Evolutionary conservation across 2,329 filamentous ascomycete species (phyloP), one percentile per base, ranked within the genome.

Genomic region (Pseudocercospora ulei): DNA sequence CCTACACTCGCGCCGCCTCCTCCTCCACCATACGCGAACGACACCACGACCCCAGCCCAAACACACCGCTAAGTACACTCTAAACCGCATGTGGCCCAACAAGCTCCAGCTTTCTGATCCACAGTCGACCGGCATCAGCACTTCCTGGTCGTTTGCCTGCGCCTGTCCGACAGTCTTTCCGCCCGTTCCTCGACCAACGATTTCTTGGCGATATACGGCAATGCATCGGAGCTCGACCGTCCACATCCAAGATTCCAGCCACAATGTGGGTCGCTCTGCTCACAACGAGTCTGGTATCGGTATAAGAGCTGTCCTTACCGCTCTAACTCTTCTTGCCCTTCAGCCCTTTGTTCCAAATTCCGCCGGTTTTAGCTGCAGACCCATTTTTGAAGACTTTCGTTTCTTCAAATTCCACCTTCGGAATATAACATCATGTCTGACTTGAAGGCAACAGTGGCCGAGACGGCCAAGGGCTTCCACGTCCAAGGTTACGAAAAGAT

Each of bases 401-500:
- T 33, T 33, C 30, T 22, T 30, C 30, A 33, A 14, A 26, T 4
- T 2, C 16, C 30, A 20, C 39, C 37, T 27, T 16, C 31, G 35
- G 11, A 34, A 25, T 23, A 16, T 11, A 17, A 13, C 55, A 63
- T 49, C 47, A 82, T 82, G 78, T 82, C 78, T 56, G 76, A 82
- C 57, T 70, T 80, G 57, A 78, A 74, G 54, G 78, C 78, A 41
- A 70, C 70, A 37, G 77, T 82, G 48, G 62, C 67, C 44, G 72
- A 78, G 62, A 82, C 75, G 46, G 62, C 68, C 51, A 65, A 68
- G 44, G 79, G 78, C 23, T 82, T 82, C 62, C 74, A 79, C 49
- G 78, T 82, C 44, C 73, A 76, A 50, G 79, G 79, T 14, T 81
- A 80, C 52, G 79, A 83, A 66, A 82, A 80, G 67, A 82, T 82